phyloP scores from a whole-genome alignment of 257 asterid species.

The Buddleja alternifolia region DNA sequence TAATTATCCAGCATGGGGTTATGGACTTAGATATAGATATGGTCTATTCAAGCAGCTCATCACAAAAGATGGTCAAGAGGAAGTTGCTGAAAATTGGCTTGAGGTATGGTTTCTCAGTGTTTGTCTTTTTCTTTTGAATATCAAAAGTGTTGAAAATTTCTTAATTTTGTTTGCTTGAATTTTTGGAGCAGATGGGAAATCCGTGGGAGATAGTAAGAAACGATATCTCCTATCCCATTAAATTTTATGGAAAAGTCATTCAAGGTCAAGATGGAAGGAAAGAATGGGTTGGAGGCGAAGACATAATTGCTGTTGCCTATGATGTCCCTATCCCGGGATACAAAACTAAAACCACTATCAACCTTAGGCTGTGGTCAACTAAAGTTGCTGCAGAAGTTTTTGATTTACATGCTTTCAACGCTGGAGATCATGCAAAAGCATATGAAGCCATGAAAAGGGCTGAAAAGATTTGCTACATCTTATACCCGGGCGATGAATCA shows the following conservation, averaged over 20 bases:
- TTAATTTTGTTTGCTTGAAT: constrained; percentile 14
- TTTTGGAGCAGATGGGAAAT: constrained; percentile 56
- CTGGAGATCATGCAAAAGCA: constrained; percentile 67
- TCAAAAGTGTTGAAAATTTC: background rate
- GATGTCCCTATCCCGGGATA: constrained; percentile 80
- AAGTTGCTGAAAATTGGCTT: constrained; percentile 74
- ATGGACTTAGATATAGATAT: constrained; percentile 66
- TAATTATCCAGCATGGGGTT: constrained; percentile 71
- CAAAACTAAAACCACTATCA: constrained; percentile 61
- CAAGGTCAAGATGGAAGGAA: constrained; percentile 50
- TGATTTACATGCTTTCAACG: constrained; percentile 56
- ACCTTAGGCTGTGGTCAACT: constrained; percentile 66
- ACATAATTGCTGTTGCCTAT: constrained; percentile 60
- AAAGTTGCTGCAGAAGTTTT: constrained; percentile 56
- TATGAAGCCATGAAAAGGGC: constrained; percentile 62
- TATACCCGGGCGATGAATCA: constrained; percentile 73
- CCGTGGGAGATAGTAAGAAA: constrained; percentile 72
- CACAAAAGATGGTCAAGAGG: constrained; percentile 67
- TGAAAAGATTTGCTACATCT: constrained; percentile 68
- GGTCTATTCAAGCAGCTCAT: constrained; percentile 69
- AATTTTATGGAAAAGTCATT: constrained; percentile 61
- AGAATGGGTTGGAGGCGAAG: constrained; percentile 70
- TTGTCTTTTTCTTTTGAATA: background rate
- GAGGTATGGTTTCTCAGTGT: constrained; percentile 38
- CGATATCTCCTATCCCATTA: constrained; percentile 60